Evolutionary conservation across 1,139 yeast genomes (phyloP).

Genomic region (Suhomyces terraborum): DNA sequence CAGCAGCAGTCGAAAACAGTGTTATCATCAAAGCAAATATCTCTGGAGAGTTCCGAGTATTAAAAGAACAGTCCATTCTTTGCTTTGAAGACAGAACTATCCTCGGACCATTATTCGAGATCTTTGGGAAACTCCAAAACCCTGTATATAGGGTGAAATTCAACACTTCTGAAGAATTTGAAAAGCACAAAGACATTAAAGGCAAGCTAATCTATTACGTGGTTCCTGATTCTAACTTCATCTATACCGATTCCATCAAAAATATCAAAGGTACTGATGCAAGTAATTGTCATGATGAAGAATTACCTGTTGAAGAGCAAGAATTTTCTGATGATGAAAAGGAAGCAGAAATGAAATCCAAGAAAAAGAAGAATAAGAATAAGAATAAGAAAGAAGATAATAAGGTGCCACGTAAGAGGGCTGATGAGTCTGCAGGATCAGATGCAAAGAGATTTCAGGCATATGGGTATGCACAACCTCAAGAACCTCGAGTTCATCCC

Average conservation of each 20-base stretch:
- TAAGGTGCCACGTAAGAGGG: constrained; percentile 16
- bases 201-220: constrained; percentile 74
- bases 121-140: constrained; percentile 84
- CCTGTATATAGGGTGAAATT: constrained; percentile 82
- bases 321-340: constrained; percentile 93
- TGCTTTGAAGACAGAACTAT: constrained; percentile 73
- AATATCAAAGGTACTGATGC: constrained; percentile 88
- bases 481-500: constrained; percentile 13
- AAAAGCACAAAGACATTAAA: constrained; percentile 43
- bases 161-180: constrained; percentile 53
- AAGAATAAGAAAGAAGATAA: constrained; percentile 26
- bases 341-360: constrained; percentile 50
- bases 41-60: constrained; percentile 83
- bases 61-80: constrained; percentile 79
- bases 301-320: constrained; percentile 87
- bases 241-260: constrained; percentile 72
- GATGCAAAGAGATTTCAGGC: constrained; percentile 24
- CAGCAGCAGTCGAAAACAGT: constrained; percentile 69
- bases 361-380: constrained; percentile 33
- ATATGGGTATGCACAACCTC: constrained; percentile 27
- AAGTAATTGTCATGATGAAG: constrained; percentile 93
- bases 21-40: constrained; percentile 70
- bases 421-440: constrained; percentile 8
- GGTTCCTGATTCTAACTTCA: constrained; percentile 77
- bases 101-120: constrained; percentile 85